Percentiles rank a stretch among this genome's conserved stretches.
Conservation (phyloP, 805 yeast species). For the Pichia scutulata region DNA sequence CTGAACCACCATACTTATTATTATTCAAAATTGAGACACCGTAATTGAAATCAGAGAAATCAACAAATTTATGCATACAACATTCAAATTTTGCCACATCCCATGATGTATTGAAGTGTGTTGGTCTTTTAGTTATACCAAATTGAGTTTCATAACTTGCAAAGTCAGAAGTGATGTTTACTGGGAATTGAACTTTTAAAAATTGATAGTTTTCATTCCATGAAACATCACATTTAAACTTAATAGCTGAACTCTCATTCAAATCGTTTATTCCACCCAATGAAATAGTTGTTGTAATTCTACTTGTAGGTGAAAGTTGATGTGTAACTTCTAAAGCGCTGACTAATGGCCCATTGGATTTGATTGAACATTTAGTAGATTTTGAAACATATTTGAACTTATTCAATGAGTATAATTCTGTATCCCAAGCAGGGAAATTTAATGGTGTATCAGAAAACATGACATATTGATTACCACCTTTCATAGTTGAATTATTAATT, state of each 20-base stretch:
- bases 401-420: conserved; percentile 80
- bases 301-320: conserved; percentile 47
- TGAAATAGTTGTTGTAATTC: conserved; percentile 61
- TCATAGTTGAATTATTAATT: conserved; percentile 44
- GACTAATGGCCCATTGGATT: conserved; percentile 48
- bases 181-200: conserved; percentile 92
- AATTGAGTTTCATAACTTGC: conserved; percentile 93
- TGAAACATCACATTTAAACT: conserved; percentile 53
- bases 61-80: conserved; percentile 90
- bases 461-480: conserved; percentile 75
- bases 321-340: conserved; percentile 59
- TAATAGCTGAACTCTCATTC: conserved; percentile 33
- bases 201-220: conserved; percentile 90
- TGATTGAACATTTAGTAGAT: conserved; percentile 31
- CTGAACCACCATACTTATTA: conserved; percentile 84
- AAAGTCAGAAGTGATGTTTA: conserved; percentile 61
- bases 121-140: conserved; percentile 86
- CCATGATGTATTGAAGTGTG: conserved; percentile 93
- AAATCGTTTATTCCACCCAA: conserved; percentile 45
- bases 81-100: conserved; percentile 96
- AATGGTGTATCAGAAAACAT: conserved; percentile 86
- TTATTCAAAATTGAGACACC: conserved; percentile 84
- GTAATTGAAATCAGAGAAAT: conserved; percentile 74
- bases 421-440: conserved; percentile 96
- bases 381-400: conserved; percentile 48